phyloP scores from a whole-genome alignment of 2,329 filamentous ascomycete genomes.

The Alternaria conjuncta region DNA sequence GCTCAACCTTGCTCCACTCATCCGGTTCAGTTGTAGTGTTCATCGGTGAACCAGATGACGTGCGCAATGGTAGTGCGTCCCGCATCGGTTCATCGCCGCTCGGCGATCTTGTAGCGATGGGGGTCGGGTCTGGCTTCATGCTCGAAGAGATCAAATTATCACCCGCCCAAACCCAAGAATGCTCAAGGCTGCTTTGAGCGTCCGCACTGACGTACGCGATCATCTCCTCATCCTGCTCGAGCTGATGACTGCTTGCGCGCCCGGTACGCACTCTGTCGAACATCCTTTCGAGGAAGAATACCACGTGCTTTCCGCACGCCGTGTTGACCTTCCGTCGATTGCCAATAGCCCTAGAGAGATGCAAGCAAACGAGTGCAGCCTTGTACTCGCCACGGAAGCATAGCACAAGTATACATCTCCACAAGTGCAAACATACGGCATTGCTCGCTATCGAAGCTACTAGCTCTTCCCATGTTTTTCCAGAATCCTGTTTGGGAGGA shows the following conservation, averaged over 20 bases:
- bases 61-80: conserved; percentile 56
- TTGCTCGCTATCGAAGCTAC: conserved; percentile 73
- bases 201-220: conserved; percentile 86
- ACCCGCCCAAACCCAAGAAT: conserved; percentile 79
- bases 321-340: conserved; percentile 74
- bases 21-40: conserved; percentile 73
- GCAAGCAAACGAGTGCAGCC: conserved; percentile 74
- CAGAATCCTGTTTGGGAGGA: conserved; percentile 35
- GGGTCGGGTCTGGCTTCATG: conserved; percentile 11
- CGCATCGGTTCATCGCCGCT: conserved; percentile 36
- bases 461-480: conserved; percentile 58
- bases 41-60: conserved; percentile 60
- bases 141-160: conserved; percentile 45
- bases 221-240: conserved; percentile 81
- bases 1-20: conserved; percentile 79
- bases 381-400: conserved; percentile 76
- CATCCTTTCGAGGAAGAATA: conserved; percentile 78
- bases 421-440: conserved; percentile 81
- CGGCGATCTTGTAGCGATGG: conserved; percentile 15
- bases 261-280: conserved; percentile 61
- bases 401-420: conserved; percentile 83
- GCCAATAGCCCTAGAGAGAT: conserved; percentile 73
- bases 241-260: conserved; percentile 44
- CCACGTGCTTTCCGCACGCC: conserved; percentile 80
- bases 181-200: conserved; percentile 78